These are phyloP conservation scores for Apiotrichum akiyoshidainum DNA, from an alignment of 1,284 basidiomycete genomes.

Conservation along the genomic window DNA sequence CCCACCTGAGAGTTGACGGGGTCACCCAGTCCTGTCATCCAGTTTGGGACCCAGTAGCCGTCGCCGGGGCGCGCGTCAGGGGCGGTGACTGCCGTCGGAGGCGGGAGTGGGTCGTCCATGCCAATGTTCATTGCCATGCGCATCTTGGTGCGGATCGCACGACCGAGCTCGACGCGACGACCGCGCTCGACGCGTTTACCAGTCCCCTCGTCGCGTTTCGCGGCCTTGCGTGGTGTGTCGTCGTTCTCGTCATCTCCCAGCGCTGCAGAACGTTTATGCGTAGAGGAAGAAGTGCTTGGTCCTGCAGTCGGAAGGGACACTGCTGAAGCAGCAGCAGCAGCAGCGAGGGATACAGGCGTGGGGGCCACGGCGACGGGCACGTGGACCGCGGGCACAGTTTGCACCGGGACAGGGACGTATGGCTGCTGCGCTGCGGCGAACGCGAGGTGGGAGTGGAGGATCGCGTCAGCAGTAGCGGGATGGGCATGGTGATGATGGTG, in stretches of 20 bases:
- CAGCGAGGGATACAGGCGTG: neutral
- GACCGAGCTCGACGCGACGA: slow-evolving; percentile 18
- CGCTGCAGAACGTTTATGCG: slow-evolving; percentile 4
- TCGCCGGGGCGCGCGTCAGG: neutral
- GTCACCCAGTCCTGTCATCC: slow-evolving; percentile 19
- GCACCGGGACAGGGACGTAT: neutral
- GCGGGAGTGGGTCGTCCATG: slow-evolving; percentile 19
- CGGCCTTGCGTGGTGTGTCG: neutral
- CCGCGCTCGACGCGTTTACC: slow-evolving; percentile 23
- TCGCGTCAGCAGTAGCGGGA: neutral
- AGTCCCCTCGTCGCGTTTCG: slow-evolving; percentile 14
- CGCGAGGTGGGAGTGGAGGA: slow-evolving; percentile 3
- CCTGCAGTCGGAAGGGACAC: neutral
- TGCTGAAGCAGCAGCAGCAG: too few species aligned
- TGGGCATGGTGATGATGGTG: slow-evolving; percentile 1
- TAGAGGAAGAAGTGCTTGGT: neutral
- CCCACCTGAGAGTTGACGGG: slow-evolving; percentile 18
- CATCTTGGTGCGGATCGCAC: slow-evolving; percentile 26
- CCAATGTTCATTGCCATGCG: slow-evolving; percentile 24
- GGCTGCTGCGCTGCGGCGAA: neutral
- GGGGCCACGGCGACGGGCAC: neutral
- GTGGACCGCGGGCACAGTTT: neutral
- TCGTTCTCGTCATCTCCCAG: neutral
- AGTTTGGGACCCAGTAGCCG: slow-evolving; percentile 21
- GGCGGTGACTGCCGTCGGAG: slow-evolving; percentile 10